Base-by-base conservation (phyloP, 176 grass and related monocot species). In the Coix lacrymajobi region DNA sequence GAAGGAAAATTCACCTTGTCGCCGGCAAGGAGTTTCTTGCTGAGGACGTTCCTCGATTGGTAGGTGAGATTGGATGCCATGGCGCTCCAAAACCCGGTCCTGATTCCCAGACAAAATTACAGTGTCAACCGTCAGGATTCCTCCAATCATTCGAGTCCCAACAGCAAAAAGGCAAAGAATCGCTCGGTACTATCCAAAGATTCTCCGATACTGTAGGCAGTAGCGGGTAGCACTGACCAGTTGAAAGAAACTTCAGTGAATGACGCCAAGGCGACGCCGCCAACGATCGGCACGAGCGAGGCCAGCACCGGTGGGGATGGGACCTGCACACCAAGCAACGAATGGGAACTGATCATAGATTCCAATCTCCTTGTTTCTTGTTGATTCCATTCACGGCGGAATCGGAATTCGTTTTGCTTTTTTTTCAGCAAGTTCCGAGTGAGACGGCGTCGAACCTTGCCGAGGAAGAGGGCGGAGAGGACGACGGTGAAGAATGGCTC, bases 401-500 rank as follows among this genome's bases (percentile, higher is more conserved):
- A 72, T 34, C 5, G 38, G 58, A 80, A 71, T 37, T 26, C 7
- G 26, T 37, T 13, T 62, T 45, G 22, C 20, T 5, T 26, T 28
- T 61, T 16, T 48, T 48, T 28, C 4, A 26, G 51, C 20, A 51
- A 37, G 10, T 17, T 11, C 62, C 44, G 66, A 14, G 20, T 51
- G 56, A 8, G 77, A 0, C 49, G 31, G 71, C 12, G 62, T 38
- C 15, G 58, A 48, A 92, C 95, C 96, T 98, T 79, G 17, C 81
- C 78, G 73, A 96, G 89, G 91, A 93, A 98, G 56, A 98, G 78
- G n/a, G 83, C 67, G 56, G 96, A 98, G 67, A 98, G 96, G 73
- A 98, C 8, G 22, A 96, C 91, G 56, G 96, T 90, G 91, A 98
- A 98, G 73, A 98, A 96, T 0, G 93, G 96, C 80, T 98, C 96